Base-by-base conservation (phyloP, 1,284 basidiomycete genomes). In the Cryptococcus sp. region DNA sequence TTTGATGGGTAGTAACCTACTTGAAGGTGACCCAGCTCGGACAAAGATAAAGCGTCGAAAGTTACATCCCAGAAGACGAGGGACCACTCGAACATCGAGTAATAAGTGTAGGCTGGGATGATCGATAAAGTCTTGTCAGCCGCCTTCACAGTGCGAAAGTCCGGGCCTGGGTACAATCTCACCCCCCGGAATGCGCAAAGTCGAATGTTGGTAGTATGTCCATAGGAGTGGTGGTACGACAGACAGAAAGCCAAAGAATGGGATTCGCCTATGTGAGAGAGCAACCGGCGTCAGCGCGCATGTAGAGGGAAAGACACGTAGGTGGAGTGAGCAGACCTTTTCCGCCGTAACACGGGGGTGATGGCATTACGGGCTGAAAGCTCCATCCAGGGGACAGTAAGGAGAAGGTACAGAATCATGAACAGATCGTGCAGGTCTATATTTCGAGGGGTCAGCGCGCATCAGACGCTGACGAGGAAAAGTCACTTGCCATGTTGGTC, bases 341-440 rank as follows among this genome's bases (percentile, higher is more conserved):
- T 82, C 56, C 78, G 77, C 28, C 80, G 51, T 2, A 39, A 39
- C 0, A 4, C 18, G 6, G 48, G 4, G 49, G 64, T 56, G 8
- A 52, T 48, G 35, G 66, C 59, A 62, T 82, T 82, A 15, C 77
- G 63, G 36, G 86, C 84, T 5, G 85, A 83, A 28, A 88, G 84
- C 40, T 85, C 72, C 91, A 95, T 95, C 91, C 91, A 97, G 0
- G 89, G 89, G 3, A 89, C 66, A 63, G 89, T 90, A 69, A 84
- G 83, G 2, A 89, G 79, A 59, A 92, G 87, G 69, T 90, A 93
- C 53, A 82, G 71, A 60, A 93, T 87, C 92, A 97, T 96, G 70
- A 87, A 85, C 21, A 93, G 79, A 75, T 96, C 92, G 76, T 97
- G 92, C 16, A 83, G 80, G 68, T 89, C 86, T 77, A 53, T 1